Conservation (phyloP, 805 yeast genomes). For the Nakazawaea peltata region DNA sequence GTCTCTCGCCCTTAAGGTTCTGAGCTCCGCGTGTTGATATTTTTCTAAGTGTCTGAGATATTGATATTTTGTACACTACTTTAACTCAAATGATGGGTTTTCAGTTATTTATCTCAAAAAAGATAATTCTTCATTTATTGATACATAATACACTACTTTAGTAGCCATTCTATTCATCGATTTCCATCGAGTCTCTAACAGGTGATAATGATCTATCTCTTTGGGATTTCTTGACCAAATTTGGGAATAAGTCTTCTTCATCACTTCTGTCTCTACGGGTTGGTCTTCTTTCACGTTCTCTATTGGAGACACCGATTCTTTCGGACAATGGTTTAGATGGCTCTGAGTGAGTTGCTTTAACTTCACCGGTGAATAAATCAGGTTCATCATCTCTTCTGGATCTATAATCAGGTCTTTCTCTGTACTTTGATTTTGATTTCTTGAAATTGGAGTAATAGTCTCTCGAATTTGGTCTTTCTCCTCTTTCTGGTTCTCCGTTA, state of each 20-base stretch:
- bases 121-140: background rate
- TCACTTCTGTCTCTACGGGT: conserved; percentile 4
- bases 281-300: background rate
- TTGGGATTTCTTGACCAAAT: conserved; percentile 12
- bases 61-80: too few species aligned
- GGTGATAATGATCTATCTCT: conserved; percentile 17
- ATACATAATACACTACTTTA: background rate
- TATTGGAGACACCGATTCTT: conserved; percentile 1
- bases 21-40: too few species aligned
- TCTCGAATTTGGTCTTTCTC: conserved; percentile 20
- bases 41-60: too few species aligned
- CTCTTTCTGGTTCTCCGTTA: conserved; percentile 60
- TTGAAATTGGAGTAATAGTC: conserved; percentile 11
- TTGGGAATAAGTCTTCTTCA: conserved; percentile 29
- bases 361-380: conserved; percentile 27
- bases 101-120: too few species aligned
- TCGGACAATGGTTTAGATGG: conserved; percentile 14
- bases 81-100: too few species aligned
- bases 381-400: conserved; percentile 21
- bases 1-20: too few species aligned
- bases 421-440: conserved; percentile 1
- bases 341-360: conserved; percentile 26
- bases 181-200: conserved; percentile 11
- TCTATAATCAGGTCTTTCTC: conserved; percentile 9
- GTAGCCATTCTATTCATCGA: too few species aligned